phyloP scores from a whole-genome alignment of 163 green algal species.

The Scenedesmus sp. region DNA sequence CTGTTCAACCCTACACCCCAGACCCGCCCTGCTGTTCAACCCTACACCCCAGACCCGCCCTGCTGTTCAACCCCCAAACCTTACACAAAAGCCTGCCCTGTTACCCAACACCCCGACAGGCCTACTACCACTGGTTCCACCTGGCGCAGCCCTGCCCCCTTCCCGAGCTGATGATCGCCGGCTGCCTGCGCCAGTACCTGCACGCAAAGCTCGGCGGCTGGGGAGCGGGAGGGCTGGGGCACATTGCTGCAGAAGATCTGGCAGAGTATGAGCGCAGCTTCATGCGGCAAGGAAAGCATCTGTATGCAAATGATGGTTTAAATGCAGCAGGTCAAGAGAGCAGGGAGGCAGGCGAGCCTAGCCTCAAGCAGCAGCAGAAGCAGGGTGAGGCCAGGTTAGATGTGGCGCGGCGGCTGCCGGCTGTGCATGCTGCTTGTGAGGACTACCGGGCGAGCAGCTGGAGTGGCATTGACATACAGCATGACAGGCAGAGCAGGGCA shows the following conservation, averaged over 20 bases:
- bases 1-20: too few relatives aligned
- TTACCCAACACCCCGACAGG: neutral
- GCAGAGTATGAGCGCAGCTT: conserved; percentile 11
- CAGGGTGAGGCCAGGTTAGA: neutral
- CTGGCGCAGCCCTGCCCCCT: neutral
- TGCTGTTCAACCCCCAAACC: neutral
- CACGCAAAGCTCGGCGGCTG: neutral
- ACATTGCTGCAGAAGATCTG: neutral
- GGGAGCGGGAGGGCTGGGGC: neutral
- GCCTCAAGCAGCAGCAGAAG: neutral
- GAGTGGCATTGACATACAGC: neutral
- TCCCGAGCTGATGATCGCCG: neutral
- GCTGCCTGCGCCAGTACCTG: neutral
- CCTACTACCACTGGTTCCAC: conserved; percentile 22
- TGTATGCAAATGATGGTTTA: neutral
- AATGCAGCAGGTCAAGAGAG: neutral
- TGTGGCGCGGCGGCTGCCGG: neutral
- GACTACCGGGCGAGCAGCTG: neutral
- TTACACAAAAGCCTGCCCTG: neutral
- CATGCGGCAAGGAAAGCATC: neutral
- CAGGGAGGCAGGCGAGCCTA: too few relatives aligned
- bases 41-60: too few relatives aligned
- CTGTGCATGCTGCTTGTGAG: neutral
- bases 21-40: too few relatives aligned
- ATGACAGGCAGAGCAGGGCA: neutral